Conservation (phyloP, 495 filamentous ascomycete species). For the Aspergillus hancockii region DNA sequence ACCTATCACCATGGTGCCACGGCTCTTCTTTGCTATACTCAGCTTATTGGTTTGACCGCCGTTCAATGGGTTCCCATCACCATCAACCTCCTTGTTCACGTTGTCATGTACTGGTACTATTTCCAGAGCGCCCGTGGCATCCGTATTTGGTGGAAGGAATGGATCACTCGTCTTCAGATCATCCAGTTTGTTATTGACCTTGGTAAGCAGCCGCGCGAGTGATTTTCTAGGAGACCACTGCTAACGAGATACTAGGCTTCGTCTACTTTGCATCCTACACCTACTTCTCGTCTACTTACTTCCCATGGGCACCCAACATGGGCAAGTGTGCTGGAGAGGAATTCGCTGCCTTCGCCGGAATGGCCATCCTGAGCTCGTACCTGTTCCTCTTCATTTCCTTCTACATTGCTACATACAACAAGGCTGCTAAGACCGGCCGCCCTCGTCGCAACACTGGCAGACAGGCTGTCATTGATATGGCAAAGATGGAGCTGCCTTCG, state of each 20-base stretch:
- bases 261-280: constrained; percentile 96
- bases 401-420: constrained; percentile 97
- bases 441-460: constrained; percentile 53
- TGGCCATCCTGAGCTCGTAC: constrained; percentile 89
- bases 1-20: constrained; percentile 76
- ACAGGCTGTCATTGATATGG: constrained; percentile 56
- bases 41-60: constrained; percentile 66
- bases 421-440: constrained; percentile 65
- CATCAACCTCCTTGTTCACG: constrained; percentile 68
- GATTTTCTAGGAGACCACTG: neutral
- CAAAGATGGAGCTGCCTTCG: constrained; percentile 49
- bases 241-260: constrained; percentile 57
- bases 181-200: constrained; percentile 61
- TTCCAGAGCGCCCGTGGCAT: constrained; percentile 61
- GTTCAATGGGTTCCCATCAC: constrained; percentile 70
- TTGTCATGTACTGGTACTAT: constrained; percentile 72
- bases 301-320: constrained; percentile 74
- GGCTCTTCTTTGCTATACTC: constrained; percentile 70
- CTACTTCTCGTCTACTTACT: constrained; percentile 93
- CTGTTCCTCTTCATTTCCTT: constrained; percentile 97
- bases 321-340: constrained; percentile 95
- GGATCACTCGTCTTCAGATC: constrained; percentile 60
- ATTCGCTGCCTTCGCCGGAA: constrained; percentile 92
- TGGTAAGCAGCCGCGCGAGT: constrained; percentile 34
- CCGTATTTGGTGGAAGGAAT: constrained; percentile 64